Conservation (phyloP, 2,329 filamentous ascomycete species). For the Chaetomium sp. region DNA sequence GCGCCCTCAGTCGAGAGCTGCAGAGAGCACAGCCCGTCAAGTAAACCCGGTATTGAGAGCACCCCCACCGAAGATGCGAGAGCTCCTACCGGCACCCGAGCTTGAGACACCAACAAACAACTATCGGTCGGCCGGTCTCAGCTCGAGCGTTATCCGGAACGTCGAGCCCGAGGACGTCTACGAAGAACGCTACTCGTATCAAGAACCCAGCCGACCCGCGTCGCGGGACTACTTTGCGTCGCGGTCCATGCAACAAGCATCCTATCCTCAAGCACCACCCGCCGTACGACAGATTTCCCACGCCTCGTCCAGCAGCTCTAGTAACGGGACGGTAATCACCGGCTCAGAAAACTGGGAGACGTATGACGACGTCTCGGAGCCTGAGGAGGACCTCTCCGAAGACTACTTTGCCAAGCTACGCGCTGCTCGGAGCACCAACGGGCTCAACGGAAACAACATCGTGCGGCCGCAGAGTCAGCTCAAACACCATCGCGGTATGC, state of each 20-base stretch:
- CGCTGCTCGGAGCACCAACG: constrained; percentile 55
- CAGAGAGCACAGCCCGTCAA: constrained; percentile 41
- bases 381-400: constrained; percentile 68
- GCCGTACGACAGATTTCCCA: constrained; percentile 60
- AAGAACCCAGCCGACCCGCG: constrained; percentile 27
- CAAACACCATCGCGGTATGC: constrained; percentile 51
- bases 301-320: constrained; percentile 54
- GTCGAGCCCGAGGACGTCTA: constrained; percentile 79
- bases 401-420: constrained; percentile 74
- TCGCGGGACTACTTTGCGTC: constrained; percentile 40
- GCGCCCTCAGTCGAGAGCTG: constrained; percentile 43
- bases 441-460: not conserved
- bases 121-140: constrained; percentile 43
- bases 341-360: constrained; percentile 98
- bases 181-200: constrained; percentile 48
- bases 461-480: constrained; percentile 35
- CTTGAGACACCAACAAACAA: constrained; percentile 44
- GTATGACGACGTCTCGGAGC: constrained; percentile 77
- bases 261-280: constrained; percentile 35
- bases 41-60: constrained; percentile 54
- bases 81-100: constrained; percentile 52
- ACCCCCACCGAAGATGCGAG: constrained; percentile 89
- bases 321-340: constrained; percentile 68
- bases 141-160: constrained; percentile 51
- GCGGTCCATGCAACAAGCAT: constrained; percentile 21